Evolutionary conservation across 495 filamentous ascomycete species (phyloP).

Genomic region (Glarea lozoyensis): DNA sequence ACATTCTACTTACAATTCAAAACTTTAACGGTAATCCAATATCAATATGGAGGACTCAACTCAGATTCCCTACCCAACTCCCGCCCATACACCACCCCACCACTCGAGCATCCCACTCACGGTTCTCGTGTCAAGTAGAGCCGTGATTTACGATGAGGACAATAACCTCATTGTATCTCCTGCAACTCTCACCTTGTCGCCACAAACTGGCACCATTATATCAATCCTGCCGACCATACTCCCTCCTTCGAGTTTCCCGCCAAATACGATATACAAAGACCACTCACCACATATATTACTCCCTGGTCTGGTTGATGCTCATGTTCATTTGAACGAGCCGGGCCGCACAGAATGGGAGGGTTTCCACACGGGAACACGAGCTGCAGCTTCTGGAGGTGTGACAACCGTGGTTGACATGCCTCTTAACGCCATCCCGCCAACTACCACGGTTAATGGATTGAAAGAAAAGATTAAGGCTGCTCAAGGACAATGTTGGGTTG

Average conservation of each 20-base stretch:
- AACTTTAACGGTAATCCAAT: conserved; percentile 3
- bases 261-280: conserved; percentile 65
- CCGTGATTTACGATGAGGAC: conserved; percentile 64
- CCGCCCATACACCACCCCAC: conserved; percentile 20
- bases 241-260: conserved; percentile 61
- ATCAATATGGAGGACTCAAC: conserved; percentile 12
- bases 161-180: conserved; percentile 42
- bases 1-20: conserved; percentile 1
- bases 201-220: conserved; percentile 72
- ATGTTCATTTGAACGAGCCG: conserved; percentile 97
- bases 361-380: conserved; percentile 86
- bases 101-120: conserved; percentile 34
- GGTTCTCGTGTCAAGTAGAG: conserved; percentile 76
- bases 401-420: conserved; percentile 99
- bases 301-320: conserved; percentile 90
- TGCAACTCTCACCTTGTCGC: conserved; percentile 72
- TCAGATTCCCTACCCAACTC: conserved; percentile 19
- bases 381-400: conserved; percentile 91
- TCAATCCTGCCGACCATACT: conserved; percentile 67
- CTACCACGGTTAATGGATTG: conserved; percentile 77
- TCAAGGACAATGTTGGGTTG: conserved; percentile 89
- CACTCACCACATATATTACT: conserved; percentile 82
- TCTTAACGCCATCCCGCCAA: conserved; percentile 92
- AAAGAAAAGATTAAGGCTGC: conserved; percentile 81
- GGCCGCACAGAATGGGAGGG: conserved; percentile 98